phyloP scores from a whole-genome alignment of 768 basidiomycete species.

The Wakefieldia striispora region DNA sequence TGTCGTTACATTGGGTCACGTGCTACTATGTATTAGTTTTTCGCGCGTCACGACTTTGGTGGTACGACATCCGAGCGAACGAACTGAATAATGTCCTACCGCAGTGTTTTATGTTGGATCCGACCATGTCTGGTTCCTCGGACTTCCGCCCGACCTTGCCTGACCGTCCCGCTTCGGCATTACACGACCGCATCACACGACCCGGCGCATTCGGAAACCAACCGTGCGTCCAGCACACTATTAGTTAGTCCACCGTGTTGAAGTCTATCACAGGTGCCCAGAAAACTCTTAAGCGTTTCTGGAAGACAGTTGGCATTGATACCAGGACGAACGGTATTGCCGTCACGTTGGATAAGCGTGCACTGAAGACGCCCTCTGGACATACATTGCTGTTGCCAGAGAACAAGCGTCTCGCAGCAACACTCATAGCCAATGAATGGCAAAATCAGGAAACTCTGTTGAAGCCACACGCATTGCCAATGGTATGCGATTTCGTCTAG shows the following conservation, averaged over 20 bases:
- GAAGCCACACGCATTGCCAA: slow-evolving; percentile 88
- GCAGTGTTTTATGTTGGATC: slow-evolving; percentile 4
- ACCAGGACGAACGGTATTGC: slow-evolving; percentile 48
- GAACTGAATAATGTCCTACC: slow-evolving; percentile 12
- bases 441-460: slow-evolving; percentile 84
- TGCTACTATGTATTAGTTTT: slow-evolving; percentile 14
- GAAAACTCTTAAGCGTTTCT: slow-evolving; percentile 84
- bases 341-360: slow-evolving; percentile 77
- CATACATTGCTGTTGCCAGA: slow-evolving; percentile 68
- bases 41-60: neutral
- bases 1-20: slow-evolving; percentile 22
- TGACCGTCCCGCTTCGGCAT: slow-evolving; percentile 2
- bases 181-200: slow-evolving; percentile 28
- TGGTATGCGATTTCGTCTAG: slow-evolving; percentile 51
- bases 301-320: slow-evolving; percentile 87
- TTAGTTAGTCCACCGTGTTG: neutral
- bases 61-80: too few species aligned
- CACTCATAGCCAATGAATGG: slow-evolving; percentile 94
- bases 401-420: slow-evolving; percentile 68
- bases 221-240: slow-evolving; percentile 60
- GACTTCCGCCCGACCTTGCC: neutral
- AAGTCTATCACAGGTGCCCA: slow-evolving; percentile 58
- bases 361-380: slow-evolving; percentile 89
- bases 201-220: slow-evolving; percentile 55
- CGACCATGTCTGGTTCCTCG: slow-evolving; percentile 4